phyloP scores from a whole-genome alignment of 73 alveolate genomes.

The Paramecium tetraurelia region DNA sequence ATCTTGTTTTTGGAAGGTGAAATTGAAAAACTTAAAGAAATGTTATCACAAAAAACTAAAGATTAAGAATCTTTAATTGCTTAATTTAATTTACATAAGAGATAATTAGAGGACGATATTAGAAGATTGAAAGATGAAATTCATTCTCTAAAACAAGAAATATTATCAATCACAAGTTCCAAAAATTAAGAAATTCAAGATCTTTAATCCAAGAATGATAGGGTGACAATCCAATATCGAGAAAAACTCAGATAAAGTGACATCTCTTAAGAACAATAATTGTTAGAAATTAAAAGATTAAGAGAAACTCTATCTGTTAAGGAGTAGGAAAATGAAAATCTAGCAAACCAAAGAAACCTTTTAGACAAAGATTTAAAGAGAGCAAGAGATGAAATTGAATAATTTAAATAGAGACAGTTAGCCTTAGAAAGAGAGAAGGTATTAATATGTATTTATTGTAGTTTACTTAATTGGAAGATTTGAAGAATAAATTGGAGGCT shows the following conservation, averaged over 20 bases:
- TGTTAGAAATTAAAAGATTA: conserved; percentile 19
- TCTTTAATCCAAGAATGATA: neutral
- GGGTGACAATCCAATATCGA: neutral
- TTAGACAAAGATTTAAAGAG: conserved; percentile 22
- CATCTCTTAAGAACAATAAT: neutral
- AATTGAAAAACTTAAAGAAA: conserved; percentile 30
- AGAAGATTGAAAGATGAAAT: conserved; percentile 47
- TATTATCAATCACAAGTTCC: neutral
- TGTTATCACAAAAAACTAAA: conserved; percentile 14
- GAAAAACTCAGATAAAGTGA: conserved; percentile 30
- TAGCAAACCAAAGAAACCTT: neutral
- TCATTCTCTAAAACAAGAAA: conserved; percentile 15
- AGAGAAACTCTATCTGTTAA: conserved; percentile 20
- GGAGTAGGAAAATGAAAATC: conserved; percentile 22
- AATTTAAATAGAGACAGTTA: conserved; percentile 9
- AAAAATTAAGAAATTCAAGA: conserved; percentile 18
- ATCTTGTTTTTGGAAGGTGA: conserved; percentile 34
- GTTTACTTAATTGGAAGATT: conserved; percentile 35
- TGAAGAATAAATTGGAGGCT: conserved; percentile 26
- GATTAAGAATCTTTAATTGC: conserved; percentile 29
- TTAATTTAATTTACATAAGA: neutral
- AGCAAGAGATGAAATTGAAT: conserved; percentile 46
- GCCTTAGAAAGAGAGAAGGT: conserved; percentile 32
- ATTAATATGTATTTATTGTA: neutral
- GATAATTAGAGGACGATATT: conserved; percentile 34